Evolutionary conservation across 2,329 filamentous ascomycete species (phyloP), one percentile per base, ranked within the genome.

Genomic region (Penicillium concentricum): DNA sequence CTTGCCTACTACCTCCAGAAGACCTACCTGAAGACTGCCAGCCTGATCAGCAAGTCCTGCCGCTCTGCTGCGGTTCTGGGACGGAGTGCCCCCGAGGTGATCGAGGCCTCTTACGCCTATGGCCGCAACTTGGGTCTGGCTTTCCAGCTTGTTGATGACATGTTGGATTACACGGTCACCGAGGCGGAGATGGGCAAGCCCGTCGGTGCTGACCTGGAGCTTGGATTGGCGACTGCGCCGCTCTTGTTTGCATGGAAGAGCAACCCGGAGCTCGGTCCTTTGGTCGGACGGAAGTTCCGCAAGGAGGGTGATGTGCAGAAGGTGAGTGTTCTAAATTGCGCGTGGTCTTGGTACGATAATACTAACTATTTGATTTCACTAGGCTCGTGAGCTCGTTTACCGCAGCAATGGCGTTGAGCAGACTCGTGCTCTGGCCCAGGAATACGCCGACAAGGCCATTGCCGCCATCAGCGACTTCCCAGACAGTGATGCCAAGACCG

Each of bases 141-240:
- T 1, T 99, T 99, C 78, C 94, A 99, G 81, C 83, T 99, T 10
- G 93, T 99, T 16, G 94, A 99, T 72, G 94, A 99, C 72, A 90
- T 99, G 89, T 82, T 99, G 67, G 94, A 99, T 75, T 99, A 97
- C 74, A 97, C 94, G 0, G 85, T 91, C 60, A 91, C 84, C 53
- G 91, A 87, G 41, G 83, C 85, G 57, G 92, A 97, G 72, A 79
- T 99, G 41, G 94, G 94, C 24, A 99, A 99, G 78, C 94, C 94
- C 2, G 91, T 93, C 5, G 94, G 93, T 39, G 94, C 94, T 30
- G 94, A 99, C 76, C 76, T 99, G 60, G 91, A 97, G 76, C 80
- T 99, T 30, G 94, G 94, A 5, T 82, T 99, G 56, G 94, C 94
- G 42, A 99, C 94, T 13, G 94, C 94, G 13, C 94, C 94, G 16